Evolutionary conservation across 257 asterid species (phyloP), one percentile per base, ranked within the genome.

Genomic region (Solanum pinnatisectum): DNA sequence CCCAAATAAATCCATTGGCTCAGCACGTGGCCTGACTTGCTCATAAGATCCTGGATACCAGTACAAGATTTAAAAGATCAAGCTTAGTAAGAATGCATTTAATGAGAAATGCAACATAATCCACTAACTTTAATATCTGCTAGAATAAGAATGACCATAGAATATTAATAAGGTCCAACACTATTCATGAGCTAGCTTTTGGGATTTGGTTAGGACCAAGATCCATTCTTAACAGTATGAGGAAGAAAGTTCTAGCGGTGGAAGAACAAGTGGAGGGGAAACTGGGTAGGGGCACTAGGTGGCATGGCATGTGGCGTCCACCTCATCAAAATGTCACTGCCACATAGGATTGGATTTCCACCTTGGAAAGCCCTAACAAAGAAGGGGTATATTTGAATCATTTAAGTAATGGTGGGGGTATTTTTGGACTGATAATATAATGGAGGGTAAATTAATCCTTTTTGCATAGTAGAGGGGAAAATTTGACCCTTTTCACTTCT

Each of bases 1-100:
- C 99, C 98, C 85, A 97, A 93, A 92, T 96, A 93, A 71, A 97
- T 92, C 98, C 98, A 95, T 87, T 93, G 94, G 90, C 98, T 95
- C 92, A 91, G 92, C 89, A 88, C 92, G 83, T 88, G 97, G 86
- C 96, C 98, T 85, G 88, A 94, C 91, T 89, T 90, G 73, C 90
- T 88, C 49, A 92, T 89, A 68, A 92, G 92, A 89, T 95, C 96
- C 98, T 97, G 87, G 32, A 89, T 32, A 76, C 37, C 42, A 65
- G 33, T 81, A 73, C n/a, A 52, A 85, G 71, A 85, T 65, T 56
- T 56, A 56, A 56, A 56, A 20, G 4, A 56, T 52, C 44, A 16
- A 49, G 70, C 68, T 10, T 49, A 81, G 85, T 49, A 10, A 49
- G 22, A 32, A 52, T 10, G 20, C 85, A 81, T 46, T 49, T 81